Base-by-base conservation (phyloP, 345 rosid species). In the Gossypium longicalyx region DNA sequence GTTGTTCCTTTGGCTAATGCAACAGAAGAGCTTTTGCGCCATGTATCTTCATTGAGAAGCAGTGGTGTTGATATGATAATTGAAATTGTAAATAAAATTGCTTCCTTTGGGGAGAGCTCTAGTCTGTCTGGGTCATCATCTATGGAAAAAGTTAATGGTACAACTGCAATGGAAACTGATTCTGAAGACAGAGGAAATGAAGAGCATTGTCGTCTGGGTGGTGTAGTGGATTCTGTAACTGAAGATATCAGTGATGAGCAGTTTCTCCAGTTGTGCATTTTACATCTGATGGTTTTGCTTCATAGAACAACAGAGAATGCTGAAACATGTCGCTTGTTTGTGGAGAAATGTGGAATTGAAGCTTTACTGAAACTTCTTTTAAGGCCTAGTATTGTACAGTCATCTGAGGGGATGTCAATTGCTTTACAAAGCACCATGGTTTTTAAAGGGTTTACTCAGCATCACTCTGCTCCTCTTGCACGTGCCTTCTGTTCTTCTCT, bases 351-450 rank as follows among this genome's bases (percentile, higher is more conserved):
- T 12, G 98, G 98, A 70, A 91, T 94, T 74, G 98, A 94, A 81
- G 91, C 95, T 41, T 80, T 94, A 60, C 82, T 94, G 69, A 94
- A 89, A 82, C 97, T 92, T 85, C 84, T 94, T 34, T 80, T 94
- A 67, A 87, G 88, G 77, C 94, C 95, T 23, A 89, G 87, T 82
- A 89, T 94, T 82, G 93, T 91, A 74, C 95, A 92, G 77, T 92
- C 98, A 56, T 91, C 97, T 75, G 98, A 94, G 80, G 98, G 98
- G 70, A 89, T 89, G 88, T 89, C 95, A 75, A 92, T 92, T 83
- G 97, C 97, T 70, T 85, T 94, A 79, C 98, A 92, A 69, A 92
- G 97, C 89, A 88, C 97, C 73, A 91, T 91, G 91, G 98, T 94
- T 74, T 94, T 94, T 81, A 94, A 94, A 85, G 97, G 97, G 77